Percentiles rank a stretch among this genome's conserved stretches.
Conservation (phyloP, 2,329 filamentous ascomycete genomes). For the Aspergillus pseudoglaucus region DNA sequence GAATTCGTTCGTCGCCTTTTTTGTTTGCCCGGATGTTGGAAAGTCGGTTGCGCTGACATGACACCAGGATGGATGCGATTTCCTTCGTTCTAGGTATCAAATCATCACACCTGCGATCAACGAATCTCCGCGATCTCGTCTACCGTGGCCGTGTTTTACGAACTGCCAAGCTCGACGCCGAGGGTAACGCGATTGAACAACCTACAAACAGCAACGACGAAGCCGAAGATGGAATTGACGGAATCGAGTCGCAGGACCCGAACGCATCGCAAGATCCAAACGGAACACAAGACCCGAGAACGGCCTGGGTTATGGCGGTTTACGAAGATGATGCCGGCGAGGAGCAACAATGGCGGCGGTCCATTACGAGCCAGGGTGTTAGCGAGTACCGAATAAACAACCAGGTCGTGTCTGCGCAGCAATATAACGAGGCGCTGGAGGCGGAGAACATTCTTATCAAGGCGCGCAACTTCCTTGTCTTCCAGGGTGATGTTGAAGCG, state of each 20-base stretch:
- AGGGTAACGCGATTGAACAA: slow-evolving; percentile 62
- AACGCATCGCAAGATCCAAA: slow-evolving; percentile 52
- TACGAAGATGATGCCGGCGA: slow-evolving; percentile 96
- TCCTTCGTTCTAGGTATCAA: slow-evolving; percentile 98
- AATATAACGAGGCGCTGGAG: slow-evolving; percentile 91
- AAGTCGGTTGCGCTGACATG: slow-evolving; percentile 15
- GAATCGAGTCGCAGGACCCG: slow-evolving; percentile 53
- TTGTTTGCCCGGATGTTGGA: not conserved
- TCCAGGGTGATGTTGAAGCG: slow-evolving; percentile 95
- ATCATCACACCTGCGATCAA: slow-evolving; percentile 92
- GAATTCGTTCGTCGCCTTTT: slow-evolving; percentile 68
- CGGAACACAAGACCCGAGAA: slow-evolving; percentile 70
- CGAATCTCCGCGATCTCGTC: slow-evolving; percentile 87
- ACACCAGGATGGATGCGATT: slow-evolving; percentile 87
- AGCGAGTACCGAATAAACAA: slow-evolving; percentile 99
- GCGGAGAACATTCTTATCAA: slow-evolving; percentile 96
- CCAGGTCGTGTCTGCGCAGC: slow-evolving; percentile 74
- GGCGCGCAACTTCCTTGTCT: slow-evolving; percentile 94
- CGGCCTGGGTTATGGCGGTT: slow-evolving; percentile 98
- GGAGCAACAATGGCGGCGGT: slow-evolving; percentile 91
- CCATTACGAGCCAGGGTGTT: slow-evolving; percentile 77
- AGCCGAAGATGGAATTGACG: slow-evolving; percentile 47
- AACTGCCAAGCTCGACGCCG: slow-evolving; percentile 85
- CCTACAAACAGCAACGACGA: slow-evolving; percentile 58
- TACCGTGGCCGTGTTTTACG: slow-evolving; percentile 92